phyloP scores from a whole-genome alignment of 257 asterid genomes.

The Prunella vulgaris region DNA sequence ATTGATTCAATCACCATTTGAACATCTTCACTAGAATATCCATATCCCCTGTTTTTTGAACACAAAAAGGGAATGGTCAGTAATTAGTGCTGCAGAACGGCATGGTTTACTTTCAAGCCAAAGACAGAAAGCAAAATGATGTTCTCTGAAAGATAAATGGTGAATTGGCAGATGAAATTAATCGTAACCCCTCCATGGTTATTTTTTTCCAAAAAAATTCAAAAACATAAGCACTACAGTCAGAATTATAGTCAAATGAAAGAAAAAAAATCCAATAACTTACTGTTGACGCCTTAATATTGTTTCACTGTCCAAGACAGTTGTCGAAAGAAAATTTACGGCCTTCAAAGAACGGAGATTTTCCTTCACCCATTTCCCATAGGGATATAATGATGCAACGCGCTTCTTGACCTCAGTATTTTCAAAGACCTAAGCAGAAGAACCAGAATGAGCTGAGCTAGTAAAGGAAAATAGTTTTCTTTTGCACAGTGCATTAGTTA shows the following conservation, averaged over 20 bases:
- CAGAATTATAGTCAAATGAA: constrained; percentile 8
- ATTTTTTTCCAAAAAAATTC: not conserved
- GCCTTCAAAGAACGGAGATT: constrained; percentile 76
- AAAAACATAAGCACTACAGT: not conserved
- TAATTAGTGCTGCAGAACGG: not conserved
- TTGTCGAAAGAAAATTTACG: constrained; percentile 53
- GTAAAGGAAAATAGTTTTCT: no score
- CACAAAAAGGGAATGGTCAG: constrained; percentile 1
- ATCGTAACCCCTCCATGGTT: not conserved
- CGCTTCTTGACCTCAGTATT: constrained; percentile 93
- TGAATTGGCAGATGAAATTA: not conserved
- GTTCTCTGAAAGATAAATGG: not conserved
- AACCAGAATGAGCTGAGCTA: constrained; percentile 4
- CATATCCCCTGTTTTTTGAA: constrained; percentile 67
- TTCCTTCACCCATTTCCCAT: constrained; percentile 89
- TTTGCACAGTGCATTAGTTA: not conserved
- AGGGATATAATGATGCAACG: constrained; percentile 74
- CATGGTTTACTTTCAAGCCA: no score
- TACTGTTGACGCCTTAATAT: constrained; percentile 91
- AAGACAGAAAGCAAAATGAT: no score
- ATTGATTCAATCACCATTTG: constrained; percentile 98
- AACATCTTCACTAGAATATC: constrained; percentile 99
- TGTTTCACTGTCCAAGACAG: constrained; percentile 77
- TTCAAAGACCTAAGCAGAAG: constrained; percentile 65
- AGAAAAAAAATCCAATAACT: constrained; percentile 31